Percentiles rank a stretch among this genome's conserved stretches.
phyloP scores from a whole-genome alignment of 495 filamentous ascomycete genomes.

The Hypomontagnella submonticulosa region DNA sequence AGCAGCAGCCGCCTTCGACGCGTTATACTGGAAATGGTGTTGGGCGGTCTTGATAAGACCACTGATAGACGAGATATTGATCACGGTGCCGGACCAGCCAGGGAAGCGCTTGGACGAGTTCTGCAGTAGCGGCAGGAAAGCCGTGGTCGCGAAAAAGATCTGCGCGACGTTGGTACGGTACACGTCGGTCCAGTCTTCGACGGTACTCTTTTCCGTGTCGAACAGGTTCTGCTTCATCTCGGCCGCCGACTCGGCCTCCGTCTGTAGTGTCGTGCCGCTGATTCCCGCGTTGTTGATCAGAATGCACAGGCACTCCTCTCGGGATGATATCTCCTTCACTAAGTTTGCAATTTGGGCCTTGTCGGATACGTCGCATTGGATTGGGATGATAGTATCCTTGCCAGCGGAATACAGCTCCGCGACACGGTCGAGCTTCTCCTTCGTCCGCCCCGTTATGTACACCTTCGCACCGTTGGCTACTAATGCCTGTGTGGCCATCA shows the following conservation, averaged over 20 bases:
- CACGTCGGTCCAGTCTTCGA: constrained; percentile 76
- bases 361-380: constrained; percentile 53
- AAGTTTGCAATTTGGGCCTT: constrained; percentile 67
- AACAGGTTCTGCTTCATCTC: constrained; percentile 68
- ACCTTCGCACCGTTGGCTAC: constrained; percentile 82
- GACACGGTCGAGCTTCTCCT: constrained; percentile 45
- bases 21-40: constrained; percentile 80
- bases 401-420: constrained; percentile 51
- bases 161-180: constrained; percentile 83
- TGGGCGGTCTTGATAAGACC: constrained; percentile 75
- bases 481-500: constrained; percentile 86
- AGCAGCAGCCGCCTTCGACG: constrained; percentile 79
- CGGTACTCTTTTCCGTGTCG: constrained; percentile 74
- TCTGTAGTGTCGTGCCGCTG: constrained; percentile 45
- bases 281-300: constrained; percentile 83
- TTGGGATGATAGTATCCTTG: constrained; percentile 46
- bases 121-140: constrained; percentile 77
- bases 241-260: constrained; percentile 67
- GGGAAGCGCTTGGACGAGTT: constrained; percentile 53
- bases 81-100: constrained; percentile 72
- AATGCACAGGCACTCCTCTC: constrained; percentile 75
- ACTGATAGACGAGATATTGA: constrained; percentile 83
- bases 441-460: constrained; percentile 85
- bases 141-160: constrained; percentile 81
- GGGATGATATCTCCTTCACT: constrained; percentile 67